Evolutionary conservation across 805 yeast genomes (phyloP).

Genomic region (Cyberlindnera mycetangii): DNA sequence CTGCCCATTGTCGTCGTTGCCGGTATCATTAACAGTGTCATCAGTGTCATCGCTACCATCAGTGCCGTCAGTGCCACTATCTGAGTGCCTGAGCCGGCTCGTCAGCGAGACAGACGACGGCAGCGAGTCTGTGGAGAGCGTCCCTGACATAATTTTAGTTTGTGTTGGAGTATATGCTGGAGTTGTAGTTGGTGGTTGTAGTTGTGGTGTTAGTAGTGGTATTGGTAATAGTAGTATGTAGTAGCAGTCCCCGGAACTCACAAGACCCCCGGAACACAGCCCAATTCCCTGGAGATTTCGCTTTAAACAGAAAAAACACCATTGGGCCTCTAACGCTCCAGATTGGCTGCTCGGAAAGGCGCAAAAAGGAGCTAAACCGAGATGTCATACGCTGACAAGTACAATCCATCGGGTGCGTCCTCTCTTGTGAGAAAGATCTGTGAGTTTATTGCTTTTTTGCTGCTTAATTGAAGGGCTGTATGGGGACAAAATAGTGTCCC

Average conservation of each 20-base stretch:
- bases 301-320: too few relatives aligned
- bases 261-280: background rate
- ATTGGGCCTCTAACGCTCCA: too few relatives aligned
- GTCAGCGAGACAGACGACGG: background rate
- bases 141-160: too few relatives aligned
- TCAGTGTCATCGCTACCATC: slow-evolving; percentile 2
- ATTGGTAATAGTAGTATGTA: too few relatives aligned
- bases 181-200: too few relatives aligned
- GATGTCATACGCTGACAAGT: slow-evolving; percentile 26
- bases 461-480: too few relatives aligned
- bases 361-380: too few relatives aligned
- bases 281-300: background rate
- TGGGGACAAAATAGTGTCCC: background rate
- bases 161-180: too few relatives aligned
- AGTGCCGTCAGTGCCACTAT: background rate
- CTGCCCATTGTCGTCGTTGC: background rate
- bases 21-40: background rate
- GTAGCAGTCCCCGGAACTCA: too few relatives aligned
- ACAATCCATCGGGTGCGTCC: slow-evolving; percentile 22
- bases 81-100: background rate
- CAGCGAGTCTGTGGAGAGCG: background rate
- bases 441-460: too few relatives aligned
- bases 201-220: too few relatives aligned
- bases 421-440: slow-evolving; percentile 42
- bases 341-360: too few relatives aligned